Conservation (phyloP, 208 protist genomes). For the Acanthamoeba sp. region DNA sequence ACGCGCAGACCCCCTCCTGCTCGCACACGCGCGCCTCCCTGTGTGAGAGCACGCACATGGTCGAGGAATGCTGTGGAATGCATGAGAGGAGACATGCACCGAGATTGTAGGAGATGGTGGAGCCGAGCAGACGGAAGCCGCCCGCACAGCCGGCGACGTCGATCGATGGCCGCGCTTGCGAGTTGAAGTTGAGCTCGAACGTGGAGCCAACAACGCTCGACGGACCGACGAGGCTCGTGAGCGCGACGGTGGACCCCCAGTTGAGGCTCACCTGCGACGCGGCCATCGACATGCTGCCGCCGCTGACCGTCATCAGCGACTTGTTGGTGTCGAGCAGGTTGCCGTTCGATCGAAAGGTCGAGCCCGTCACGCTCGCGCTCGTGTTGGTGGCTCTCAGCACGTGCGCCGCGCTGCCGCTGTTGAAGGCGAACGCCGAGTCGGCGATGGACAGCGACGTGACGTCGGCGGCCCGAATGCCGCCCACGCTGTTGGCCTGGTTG, state of each 20-base stretch:
- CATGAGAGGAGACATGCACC: no score
- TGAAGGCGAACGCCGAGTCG: background rate
- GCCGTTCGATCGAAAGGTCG: background rate
- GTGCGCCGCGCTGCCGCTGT: background rate
- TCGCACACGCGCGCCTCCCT: no score
- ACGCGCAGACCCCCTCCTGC: background rate
- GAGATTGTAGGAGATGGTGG: background rate
- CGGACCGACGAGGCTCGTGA: background rate
- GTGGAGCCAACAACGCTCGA: background rate
- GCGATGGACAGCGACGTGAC: background rate
- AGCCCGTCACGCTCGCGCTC: background rate
- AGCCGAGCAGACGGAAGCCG: background rate
- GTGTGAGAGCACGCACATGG: no score
- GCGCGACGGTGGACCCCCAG: background rate
- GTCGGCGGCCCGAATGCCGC: no score
- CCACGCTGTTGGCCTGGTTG: no score
- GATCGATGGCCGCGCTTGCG: background rate
- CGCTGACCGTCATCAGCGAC: background rate
- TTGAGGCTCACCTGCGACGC: background rate
- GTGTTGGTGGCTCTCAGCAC: background rate
- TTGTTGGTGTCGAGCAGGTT: background rate
- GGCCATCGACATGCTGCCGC: background rate
- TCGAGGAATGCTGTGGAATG: no score
- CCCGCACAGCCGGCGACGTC: background rate
- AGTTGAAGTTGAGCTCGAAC: background rate